Base-by-base conservation (phyloP, 139 green algal genomes). In the Spirogloea muscicola region DNA sequence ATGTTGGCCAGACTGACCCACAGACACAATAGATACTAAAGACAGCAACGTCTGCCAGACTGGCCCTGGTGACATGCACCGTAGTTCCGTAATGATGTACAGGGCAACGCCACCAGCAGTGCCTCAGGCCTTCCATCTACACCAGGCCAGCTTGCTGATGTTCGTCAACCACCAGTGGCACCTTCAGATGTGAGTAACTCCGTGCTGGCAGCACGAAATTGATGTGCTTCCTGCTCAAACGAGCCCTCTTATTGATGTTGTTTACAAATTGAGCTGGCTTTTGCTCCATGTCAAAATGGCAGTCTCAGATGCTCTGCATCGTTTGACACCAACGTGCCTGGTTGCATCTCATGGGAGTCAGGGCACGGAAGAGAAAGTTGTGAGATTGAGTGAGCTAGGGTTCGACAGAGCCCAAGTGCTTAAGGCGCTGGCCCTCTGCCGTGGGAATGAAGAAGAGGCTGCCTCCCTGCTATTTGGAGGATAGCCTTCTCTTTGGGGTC, bases 391-490 rank as follows among this genome's bases (percentile, higher is more conserved):
- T 5, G 59, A 68, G 18, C 59, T 68, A 18, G 59, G 59, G 9
- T 68, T 68, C 6, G 59, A 68, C 27, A 29, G 59, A 4, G 33
- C 5, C 4, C 29, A 21, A 6, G 59, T 68, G 4, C 43, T 68
- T 40, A 36, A 68, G 7, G 59, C 59, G 5, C 59, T 68, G 4
- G 33, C 59, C 43, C 33, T 68, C 27, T 68, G 59, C 27, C 5
- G 7, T 36, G 59, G 59, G 4, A 68, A 68, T 33, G 59, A 68
- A 33, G 59, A 68, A 21, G 33, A 68, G n/a, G 59, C 59, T 10
- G 59, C 59, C 5, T 29, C 33, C 7, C n/a, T 68, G 5, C 43
- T 68, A 27, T 68, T 68, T 58, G 59, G 59, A 6, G 52, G 52
- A 31, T 62, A n/a, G n/a, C n/a, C n/a, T n/a, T n/a, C n/a, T n/a